Conservation (phyloP, 208 protist species). For the Trypanosoma lewisi region DNA sequence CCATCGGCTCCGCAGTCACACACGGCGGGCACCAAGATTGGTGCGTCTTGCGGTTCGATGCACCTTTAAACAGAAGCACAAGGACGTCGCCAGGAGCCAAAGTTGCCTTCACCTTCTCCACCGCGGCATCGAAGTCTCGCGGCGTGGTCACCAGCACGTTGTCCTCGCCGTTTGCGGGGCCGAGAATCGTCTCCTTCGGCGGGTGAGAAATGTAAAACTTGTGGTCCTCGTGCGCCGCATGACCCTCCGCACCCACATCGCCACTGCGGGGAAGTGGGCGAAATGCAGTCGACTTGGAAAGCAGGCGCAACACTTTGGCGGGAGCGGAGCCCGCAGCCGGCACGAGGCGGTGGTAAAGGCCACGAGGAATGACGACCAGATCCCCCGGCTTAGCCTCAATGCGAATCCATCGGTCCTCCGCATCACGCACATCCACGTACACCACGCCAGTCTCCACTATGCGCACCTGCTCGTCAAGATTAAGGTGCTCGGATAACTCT, state of each 20-base stretch:
- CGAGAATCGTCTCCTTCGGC: constrained; percentile 22
- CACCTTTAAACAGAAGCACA: constrained; percentile 60
- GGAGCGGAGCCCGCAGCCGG: not conserved
- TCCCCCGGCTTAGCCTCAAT: constrained; percentile 15
- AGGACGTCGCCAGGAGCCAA: constrained; percentile 21
- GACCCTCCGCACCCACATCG: not conserved
- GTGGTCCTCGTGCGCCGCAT: constrained; percentile 13
- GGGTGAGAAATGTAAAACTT: constrained; percentile 17
- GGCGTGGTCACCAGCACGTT: constrained; percentile 22
- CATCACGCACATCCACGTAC: constrained; percentile 25
- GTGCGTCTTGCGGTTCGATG: constrained; percentile 42
- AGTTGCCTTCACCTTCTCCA: constrained; percentile 13
- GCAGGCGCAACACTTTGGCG: constrained; percentile 11
- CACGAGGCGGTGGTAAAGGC: constrained; percentile 25
- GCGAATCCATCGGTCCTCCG: constrained; percentile 24
- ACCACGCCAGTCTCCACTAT: constrained; percentile 22
- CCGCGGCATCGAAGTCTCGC: constrained; percentile 23
- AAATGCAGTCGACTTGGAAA: constrained; percentile 4
- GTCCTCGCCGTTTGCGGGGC: constrained; percentile 17
- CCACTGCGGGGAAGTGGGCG: constrained; percentile 2
- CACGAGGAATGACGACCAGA: constrained; percentile 18
- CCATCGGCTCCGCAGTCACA: constrained; percentile 43
- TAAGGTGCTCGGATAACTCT: constrained; percentile 24
- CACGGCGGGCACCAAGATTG: constrained; percentile 82
- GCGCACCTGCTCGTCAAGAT: constrained; percentile 29